Evolutionary conservation across 2,329 filamentous ascomycete genomes (phyloP).

Genomic region (Lachnellula suecica): DNA sequence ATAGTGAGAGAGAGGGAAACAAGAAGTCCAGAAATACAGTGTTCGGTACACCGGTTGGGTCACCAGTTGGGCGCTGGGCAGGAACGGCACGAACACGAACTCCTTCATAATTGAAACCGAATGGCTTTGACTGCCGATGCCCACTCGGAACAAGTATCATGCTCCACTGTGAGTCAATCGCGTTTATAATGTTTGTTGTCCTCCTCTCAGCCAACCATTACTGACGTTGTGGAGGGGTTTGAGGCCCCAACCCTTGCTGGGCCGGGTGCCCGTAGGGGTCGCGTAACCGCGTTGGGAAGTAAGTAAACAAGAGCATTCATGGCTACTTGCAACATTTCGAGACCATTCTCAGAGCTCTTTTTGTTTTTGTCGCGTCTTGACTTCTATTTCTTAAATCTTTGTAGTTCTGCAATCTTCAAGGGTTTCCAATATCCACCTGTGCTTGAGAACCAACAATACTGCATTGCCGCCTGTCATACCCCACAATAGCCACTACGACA

Average conservation of each 20-base stretch:
- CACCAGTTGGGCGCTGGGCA: too few species aligned
- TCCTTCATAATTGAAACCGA: too few species aligned
- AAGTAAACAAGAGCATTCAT: slow-evolving; percentile 43
- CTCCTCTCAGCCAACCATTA: slow-evolving; percentile 12
- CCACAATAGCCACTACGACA: slow-evolving; percentile 4
- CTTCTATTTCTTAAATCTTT: neutral
- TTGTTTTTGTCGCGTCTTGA: neutral
- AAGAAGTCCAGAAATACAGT: too few species aligned
- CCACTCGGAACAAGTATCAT: neutral
- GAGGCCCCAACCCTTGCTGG: slow-evolving; percentile 3
- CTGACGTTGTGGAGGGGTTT: neutral
- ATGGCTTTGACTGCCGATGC: neutral
- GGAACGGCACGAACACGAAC: too few species aligned
- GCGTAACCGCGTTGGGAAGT: slow-evolving; percentile 42
- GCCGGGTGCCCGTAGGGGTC: slow-evolving; percentile 13
- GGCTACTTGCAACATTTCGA: slow-evolving; percentile 6
- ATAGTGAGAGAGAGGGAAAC: too few species aligned
- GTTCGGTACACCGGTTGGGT: too few species aligned
- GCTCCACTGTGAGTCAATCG: slow-evolving; percentile 9
- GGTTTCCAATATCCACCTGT: neutral
- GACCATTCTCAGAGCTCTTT: neutral
- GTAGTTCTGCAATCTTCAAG: neutral
- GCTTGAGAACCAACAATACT: neutral
- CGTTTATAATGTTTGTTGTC: slow-evolving; percentile 8
- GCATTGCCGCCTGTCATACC: neutral